Evolutionary conservation across 768 basidiomycete species (phyloP).

Genomic region (Wakefieldia striispora): DNA sequence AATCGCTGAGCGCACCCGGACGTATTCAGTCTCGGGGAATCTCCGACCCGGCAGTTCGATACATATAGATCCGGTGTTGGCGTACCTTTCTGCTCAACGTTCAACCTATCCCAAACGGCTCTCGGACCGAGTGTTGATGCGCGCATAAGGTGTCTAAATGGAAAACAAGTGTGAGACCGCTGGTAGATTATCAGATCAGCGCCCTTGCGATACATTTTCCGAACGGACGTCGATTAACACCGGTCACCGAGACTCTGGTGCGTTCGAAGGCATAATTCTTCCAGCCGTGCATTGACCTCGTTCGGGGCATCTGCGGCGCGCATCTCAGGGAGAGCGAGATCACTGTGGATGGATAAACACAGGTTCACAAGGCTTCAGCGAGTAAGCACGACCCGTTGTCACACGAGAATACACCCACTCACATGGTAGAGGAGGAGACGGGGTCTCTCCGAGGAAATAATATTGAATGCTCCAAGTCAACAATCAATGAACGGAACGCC

Average conservation of each 20-base stretch:
- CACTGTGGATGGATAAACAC: conserved; percentile 3
- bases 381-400: not conserved
- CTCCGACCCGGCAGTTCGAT: not conserved
- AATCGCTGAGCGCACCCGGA: not conserved
- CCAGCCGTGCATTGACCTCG: not conserved
- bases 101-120: no score
- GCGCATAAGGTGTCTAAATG: not conserved
- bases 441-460: conserved; percentile 5
- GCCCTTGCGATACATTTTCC: not conserved
- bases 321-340: not conserved
- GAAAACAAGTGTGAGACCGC: not conserved
- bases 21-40: not conserved
- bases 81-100: no score
- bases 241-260: not conserved
- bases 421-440: not conserved
- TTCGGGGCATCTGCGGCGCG: not conserved
- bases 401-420: not conserved
- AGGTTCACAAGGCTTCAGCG: not conserved
- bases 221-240: not conserved
- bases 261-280: not conserved
- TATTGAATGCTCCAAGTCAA: not conserved
- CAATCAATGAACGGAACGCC: not conserved
- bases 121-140: not conserved
- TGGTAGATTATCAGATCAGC: not conserved
- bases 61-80: no score